Conservation (phyloP, 192 early-diverging fungal species). For the Backusella psychrophila region DNA sequence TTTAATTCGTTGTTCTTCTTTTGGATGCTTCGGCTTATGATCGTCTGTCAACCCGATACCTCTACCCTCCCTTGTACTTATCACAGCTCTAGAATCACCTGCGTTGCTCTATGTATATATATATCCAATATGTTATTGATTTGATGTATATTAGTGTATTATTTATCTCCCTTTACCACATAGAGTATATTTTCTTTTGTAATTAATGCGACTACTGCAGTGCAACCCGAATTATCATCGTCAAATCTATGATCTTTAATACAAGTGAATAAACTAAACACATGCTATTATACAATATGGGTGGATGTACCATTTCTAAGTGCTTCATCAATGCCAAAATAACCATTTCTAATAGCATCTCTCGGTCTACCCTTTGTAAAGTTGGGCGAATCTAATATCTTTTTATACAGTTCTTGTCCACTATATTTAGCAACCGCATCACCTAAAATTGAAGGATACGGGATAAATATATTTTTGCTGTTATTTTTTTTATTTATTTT, state of each 20-base stretch:
- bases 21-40: slow-evolving; percentile 91
- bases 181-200: slow-evolving; percentile 25
- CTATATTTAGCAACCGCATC: slow-evolving; percentile 80
- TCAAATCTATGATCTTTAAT: slow-evolving; percentile 40
- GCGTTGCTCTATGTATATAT: slow-evolving; percentile 58
- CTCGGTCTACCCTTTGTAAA: slow-evolving; percentile 66
- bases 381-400: slow-evolving; percentile 59
- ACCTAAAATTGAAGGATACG: slow-evolving; percentile 39
- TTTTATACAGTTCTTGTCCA: slow-evolving; percentile 72
- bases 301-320: slow-evolving; percentile 61
- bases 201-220: slow-evolving; percentile 62
- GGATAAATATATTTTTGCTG: neutral
- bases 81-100: slow-evolving; percentile 92
- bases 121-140: neutral
- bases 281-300: neutral
- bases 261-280: neutral
- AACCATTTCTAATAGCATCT: slow-evolving; percentile 83
- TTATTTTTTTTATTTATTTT: neutral
- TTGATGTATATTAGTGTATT: neutral
- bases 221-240: slow-evolving; percentile 87
- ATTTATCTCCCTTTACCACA: slow-evolving; percentile 17
- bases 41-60: slow-evolving; percentile 82
- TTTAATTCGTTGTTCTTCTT: slow-evolving; percentile 81
- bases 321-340: slow-evolving; percentile 74
- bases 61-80: slow-evolving; percentile 67